phyloP scores from a whole-genome alignment of 2,329 filamentous ascomycete species.

The Tolypocladium sp. region DNA sequence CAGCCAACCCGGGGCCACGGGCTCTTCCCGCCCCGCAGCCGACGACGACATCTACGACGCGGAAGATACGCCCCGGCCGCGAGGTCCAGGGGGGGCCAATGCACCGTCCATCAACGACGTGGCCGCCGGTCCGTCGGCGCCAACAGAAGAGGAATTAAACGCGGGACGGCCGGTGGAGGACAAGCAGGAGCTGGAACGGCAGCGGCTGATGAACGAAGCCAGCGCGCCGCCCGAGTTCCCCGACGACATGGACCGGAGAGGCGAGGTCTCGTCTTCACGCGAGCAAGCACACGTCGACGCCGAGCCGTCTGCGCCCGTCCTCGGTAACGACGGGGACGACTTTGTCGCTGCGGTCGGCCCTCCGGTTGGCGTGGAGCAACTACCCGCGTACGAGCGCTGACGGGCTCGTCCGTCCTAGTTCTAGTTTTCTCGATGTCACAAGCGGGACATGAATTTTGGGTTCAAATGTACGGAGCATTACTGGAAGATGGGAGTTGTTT shows the following conservation, averaged over 20 bases:
- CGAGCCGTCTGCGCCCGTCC: slow-evolving; percentile 47
- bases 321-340: slow-evolving; percentile 47
- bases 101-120: slow-evolving; percentile 6
- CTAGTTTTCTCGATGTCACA: neutral
- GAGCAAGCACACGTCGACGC: slow-evolving; percentile 9
- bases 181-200: slow-evolving; percentile 68
- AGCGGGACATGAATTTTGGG: neutral
- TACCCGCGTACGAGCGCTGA: slow-evolving; percentile 31
- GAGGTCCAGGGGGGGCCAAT: slow-evolving; percentile 3
- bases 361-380: slow-evolving; percentile 18
- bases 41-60: slow-evolving; percentile 45
- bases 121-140: slow-evolving; percentile 29
- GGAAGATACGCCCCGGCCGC: slow-evolving; percentile 25
- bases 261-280: slow-evolving; percentile 18
- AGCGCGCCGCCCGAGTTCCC: slow-evolving; percentile 54
- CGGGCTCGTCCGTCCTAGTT: neutral
- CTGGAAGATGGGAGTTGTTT: neutral
- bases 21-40: slow-evolving; percentile 27
- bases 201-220: slow-evolving; percentile 51
- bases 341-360: slow-evolving; percentile 17
- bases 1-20: slow-evolving; percentile 51
- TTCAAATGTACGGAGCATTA: neutral
- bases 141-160: slow-evolving; percentile 34
- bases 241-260: slow-evolving; percentile 36
- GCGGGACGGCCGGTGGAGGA: slow-evolving; percentile 44